phyloP scores from a whole-genome alignment of 2,329 filamentous ascomycete species.

The Talaromyces sp. region DNA sequence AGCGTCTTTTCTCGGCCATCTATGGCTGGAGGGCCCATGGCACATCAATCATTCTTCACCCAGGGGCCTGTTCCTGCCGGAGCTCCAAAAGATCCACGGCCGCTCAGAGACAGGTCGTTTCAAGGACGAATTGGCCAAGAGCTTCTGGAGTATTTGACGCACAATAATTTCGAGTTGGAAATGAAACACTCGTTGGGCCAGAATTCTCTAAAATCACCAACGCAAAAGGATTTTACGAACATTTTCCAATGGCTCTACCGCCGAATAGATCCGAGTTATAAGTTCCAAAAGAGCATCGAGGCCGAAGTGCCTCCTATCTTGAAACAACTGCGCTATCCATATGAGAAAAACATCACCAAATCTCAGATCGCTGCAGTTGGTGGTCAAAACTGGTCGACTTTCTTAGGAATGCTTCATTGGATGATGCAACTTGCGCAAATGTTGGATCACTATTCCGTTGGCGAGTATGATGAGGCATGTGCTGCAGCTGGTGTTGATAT shows the following conservation, averaged over 20 bases:
- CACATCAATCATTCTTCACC: slow-evolving; percentile 91
- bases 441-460: slow-evolving; percentile 74
- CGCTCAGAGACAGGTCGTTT: slow-evolving; percentile 74
- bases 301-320: slow-evolving; percentile 89
- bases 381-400: slow-evolving; percentile 94
- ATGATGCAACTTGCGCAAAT: slow-evolving; percentile 98
- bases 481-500: slow-evolving; percentile 84
- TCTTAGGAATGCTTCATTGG: slow-evolving; percentile 92
- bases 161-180: slow-evolving; percentile 95
- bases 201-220: slow-evolving; percentile 88
- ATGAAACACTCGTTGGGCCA: slow-evolving; percentile 92
- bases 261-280: slow-evolving; percentile 88
- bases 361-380: slow-evolving; percentile 92
- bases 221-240: slow-evolving; percentile 95
- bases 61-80: slow-evolving; percentile 77
- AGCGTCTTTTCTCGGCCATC: slow-evolving; percentile 79
- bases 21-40: slow-evolving; percentile 57
- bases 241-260: slow-evolving; percentile 99
- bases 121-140: slow-evolving; percentile 83
- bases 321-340: slow-evolving; percentile 91
- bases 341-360: slow-evolving; percentile 92
- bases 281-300: slow-evolving; percentile 91
- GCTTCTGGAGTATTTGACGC: slow-evolving; percentile 82
- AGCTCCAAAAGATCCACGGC: slow-evolving; percentile 79
- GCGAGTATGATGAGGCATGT: slow-evolving; percentile 86